A percentile compares a stretch with the other conserved stretches of the same genome.
Conservation (phyloP, 2,329 filamentous ascomycete genomes). For the Talaromyces funiculosus region DNA sequence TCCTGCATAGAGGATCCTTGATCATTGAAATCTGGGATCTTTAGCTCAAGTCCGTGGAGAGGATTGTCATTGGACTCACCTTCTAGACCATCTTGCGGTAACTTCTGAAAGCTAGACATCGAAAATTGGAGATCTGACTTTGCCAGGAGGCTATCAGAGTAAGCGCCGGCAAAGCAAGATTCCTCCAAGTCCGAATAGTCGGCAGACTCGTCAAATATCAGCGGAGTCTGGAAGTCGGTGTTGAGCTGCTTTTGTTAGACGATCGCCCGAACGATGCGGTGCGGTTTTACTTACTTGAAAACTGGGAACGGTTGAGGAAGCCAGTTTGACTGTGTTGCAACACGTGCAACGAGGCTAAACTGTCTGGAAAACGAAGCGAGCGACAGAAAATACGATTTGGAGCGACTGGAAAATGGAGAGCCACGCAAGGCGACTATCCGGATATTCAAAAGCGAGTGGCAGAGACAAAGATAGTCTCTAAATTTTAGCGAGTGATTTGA, state of each 20-base stretch:
- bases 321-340: constrained; percentile 46
- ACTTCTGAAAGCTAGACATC: constrained; percentile 78
- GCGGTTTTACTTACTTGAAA: constrained; percentile 37
- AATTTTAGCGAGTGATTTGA: constrained; percentile 22
- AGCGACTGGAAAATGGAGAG: constrained; percentile 35
- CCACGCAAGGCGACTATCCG: constrained; percentile 28
- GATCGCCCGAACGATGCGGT: constrained; percentile 8
- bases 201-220: constrained; percentile 44
- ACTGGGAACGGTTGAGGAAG: constrained; percentile 43
- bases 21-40: constrained; percentile 20
- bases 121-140: constrained; percentile 60
- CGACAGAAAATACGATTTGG: constrained; percentile 39
- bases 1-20: constrained; percentile 34
- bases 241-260: constrained; percentile 29
- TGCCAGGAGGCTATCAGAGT: constrained; percentile 49
- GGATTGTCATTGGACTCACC: constrained; percentile 54
- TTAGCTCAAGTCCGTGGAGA: neutral
- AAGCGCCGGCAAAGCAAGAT: constrained; percentile 39
- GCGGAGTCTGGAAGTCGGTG: constrained; percentile 42
- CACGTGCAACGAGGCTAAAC: constrained; percentile 37
- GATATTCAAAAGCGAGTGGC: constrained; percentile 13
- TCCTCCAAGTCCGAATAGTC: constrained; percentile 43
- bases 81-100: constrained; percentile 69
- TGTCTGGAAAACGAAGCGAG: constrained; percentile 36
- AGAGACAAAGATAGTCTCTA: constrained; percentile 41